These are phyloP conservation scores for Hippophae rhamnoides DNA, from an alignment of 306 rosid species.

Conservation along the genomic window DNA sequence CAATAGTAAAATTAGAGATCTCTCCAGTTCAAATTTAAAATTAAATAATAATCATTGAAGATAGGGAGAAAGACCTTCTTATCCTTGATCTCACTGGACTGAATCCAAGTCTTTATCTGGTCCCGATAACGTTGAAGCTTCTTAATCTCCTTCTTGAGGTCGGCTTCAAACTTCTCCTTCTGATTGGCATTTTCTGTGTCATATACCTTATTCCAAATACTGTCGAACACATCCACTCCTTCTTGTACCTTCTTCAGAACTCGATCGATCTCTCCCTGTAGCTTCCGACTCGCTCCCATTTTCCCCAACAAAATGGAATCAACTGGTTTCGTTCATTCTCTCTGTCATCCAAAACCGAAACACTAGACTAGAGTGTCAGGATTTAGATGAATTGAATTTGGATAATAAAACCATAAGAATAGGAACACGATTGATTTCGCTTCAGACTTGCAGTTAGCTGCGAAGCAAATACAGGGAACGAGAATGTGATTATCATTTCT, in stretches of 20 bases:
- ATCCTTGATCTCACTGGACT: slow-evolving; percentile 95
- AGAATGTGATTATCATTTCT: too few species aligned
- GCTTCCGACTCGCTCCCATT: slow-evolving; percentile 99
- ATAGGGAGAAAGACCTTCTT: slow-evolving; percentile 53
- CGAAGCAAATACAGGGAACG: too few species aligned
- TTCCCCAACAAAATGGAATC: background rate
- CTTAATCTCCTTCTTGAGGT: slow-evolving; percentile 95
- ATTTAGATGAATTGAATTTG: too few species aligned
- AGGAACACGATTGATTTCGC: too few species aligned
- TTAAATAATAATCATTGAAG: background rate
- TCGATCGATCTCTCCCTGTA: slow-evolving; percentile 98
- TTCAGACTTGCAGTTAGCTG: too few species aligned
- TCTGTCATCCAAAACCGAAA: too few species aligned
- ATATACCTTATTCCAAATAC: slow-evolving; percentile 97
- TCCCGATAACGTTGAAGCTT: slow-evolving; percentile 94
- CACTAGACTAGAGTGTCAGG: too few species aligned
- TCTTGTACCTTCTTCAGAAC: slow-evolving; percentile 97
- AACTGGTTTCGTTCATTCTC: background rate
- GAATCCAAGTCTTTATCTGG: slow-evolving; percentile 96
- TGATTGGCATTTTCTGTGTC: slow-evolving; percentile 96
- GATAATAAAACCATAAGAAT: too few species aligned
- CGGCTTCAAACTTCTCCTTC: slow-evolving; percentile 98
- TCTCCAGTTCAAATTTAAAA: background rate
- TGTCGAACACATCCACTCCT: slow-evolving; percentile 93
- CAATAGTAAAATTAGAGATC: background rate